A percentile compares a stretch with the other conserved stretches of the same genome.
phyloP scores from a whole-genome alignment of 306 rosid species.

The Pachyrhizus erosus region DNA sequence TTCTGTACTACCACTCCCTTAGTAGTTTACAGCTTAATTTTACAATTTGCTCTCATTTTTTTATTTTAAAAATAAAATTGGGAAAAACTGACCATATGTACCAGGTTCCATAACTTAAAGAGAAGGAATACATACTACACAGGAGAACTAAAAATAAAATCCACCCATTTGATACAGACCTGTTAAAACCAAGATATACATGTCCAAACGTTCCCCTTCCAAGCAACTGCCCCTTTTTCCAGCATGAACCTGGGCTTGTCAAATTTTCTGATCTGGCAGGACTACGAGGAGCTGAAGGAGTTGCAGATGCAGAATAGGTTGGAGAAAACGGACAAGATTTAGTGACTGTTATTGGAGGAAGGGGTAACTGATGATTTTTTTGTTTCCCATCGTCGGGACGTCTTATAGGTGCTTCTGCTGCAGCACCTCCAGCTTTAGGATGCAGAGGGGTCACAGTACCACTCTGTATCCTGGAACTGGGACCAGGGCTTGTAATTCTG shows the following conservation, averaged over 20 bases:
- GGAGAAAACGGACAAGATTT: slow-evolving; percentile 69
- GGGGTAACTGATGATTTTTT: slow-evolving; percentile 80
- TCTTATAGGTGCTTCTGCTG: slow-evolving; percentile 58
- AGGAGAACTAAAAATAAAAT: neutral
- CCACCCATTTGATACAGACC: slow-evolving; percentile 56
- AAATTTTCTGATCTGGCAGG: slow-evolving; percentile 83
- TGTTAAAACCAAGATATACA: slow-evolving; percentile 90
- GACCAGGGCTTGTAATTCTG: slow-evolving; percentile 78
- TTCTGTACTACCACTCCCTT: neutral
- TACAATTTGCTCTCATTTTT: neutral
- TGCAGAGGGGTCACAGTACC: slow-evolving; percentile 86
- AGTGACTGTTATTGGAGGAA: slow-evolving; percentile 75
- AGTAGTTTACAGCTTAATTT: neutral
- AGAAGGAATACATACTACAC: neutral
- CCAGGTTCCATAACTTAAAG: neutral
- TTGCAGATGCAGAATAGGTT: slow-evolving; percentile 76
- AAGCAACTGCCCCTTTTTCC: slow-evolving; percentile 92
- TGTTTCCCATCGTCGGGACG: slow-evolving; percentile 72
- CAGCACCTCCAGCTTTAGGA: slow-evolving; percentile 72
- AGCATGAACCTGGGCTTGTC: slow-evolving; percentile 77
- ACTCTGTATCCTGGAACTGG: slow-evolving; percentile 90
- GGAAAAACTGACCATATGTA: neutral
- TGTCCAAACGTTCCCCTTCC: slow-evolving; percentile 97
- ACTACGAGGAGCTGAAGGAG: slow-evolving; percentile 91
- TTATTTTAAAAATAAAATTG: neutral